Base-by-base conservation (phyloP, 2,329 filamentous ascomycete species). In the Fusarium austroafricanum region DNA sequence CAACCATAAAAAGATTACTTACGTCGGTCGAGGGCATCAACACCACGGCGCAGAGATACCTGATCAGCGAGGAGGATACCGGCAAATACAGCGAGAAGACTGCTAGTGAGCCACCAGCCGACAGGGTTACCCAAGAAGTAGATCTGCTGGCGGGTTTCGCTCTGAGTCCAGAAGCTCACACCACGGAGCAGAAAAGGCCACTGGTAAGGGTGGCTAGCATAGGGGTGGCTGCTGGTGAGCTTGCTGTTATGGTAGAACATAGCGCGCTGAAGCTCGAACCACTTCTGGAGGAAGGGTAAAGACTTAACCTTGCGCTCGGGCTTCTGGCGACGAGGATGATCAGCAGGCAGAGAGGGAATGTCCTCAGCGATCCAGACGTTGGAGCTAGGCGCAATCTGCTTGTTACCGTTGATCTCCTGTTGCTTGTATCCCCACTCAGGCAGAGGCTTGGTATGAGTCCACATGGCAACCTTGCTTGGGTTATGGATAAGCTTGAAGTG, bases 211-310 rank as follows among this genome's bases (percentile, higher is more conserved):
- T 94, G 91, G 74, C 93, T 97, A 40, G 96, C 89, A 79, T 99
- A 99, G 2, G 96, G 96, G 79, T 99, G 96, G 77, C 93, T 97
- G 83, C 94, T 96, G 43, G 96, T 99, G 77, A 99, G 84, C 75
- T 96, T 95, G 80, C 94, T 98, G 87, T 99, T 99, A 86, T 99
- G 96, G 87, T 92, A 95, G 87, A 99, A 99, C 94, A 99, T 99
- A 74, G 94, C 93, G 49, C 95, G 89, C 82, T 99, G 96, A 60
- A 99, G 87, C 83, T 99, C 96, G 69, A 97, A 89, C 86, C 95
- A 99, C 83, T 99, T 99, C 75, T 87, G 89, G 70, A 97, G 82
- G 86, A 99, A 99, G 18, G 94, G 90, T 75, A 98, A 79, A 20
- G 85, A 85, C 84, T 96, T 97, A 76, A 95, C 87, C 81, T 95